Percentiles rank a stretch among this genome's conserved stretches.
Evolutionary conservation across 345 rosid species (phyloP).

Genomic region (Cochlearia excelsa): DNA sequence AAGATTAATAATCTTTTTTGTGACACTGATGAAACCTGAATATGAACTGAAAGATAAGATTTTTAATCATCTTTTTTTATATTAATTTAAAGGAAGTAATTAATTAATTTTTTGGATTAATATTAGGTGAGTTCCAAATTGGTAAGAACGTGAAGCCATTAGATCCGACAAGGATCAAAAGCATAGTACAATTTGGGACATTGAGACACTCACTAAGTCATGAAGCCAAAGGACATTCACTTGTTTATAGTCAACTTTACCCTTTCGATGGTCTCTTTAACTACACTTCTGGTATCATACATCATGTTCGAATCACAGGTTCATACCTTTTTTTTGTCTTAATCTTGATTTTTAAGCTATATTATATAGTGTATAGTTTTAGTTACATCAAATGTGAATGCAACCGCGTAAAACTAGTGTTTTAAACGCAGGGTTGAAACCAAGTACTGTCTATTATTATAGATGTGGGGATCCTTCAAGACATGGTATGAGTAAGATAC

Average conservation of each 20-base stretch:
- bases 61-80: neutral
- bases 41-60: neutral
- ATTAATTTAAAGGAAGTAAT: neutral
- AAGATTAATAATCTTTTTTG: slow-evolving; percentile 14
- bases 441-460: slow-evolving; percentile 62
- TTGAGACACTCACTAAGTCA: slow-evolving; percentile 34
- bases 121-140: slow-evolving; percentile 71
- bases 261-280: slow-evolving; percentile 80
- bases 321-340: neutral
- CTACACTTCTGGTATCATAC: slow-evolving; percentile 89
- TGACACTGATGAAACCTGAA: neutral
- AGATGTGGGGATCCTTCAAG: slow-evolving; percentile 85
- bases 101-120: neutral
- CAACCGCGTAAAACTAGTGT: neutral
- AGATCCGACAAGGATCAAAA: slow-evolving; percentile 54
- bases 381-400: neutral
- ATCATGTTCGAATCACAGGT: slow-evolving; percentile 89
- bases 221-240: slow-evolving; percentile 57
- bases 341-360: slow-evolving; percentile 1
- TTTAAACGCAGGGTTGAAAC: slow-evolving; percentile 55
- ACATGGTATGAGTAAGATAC: slow-evolving; percentile 51
- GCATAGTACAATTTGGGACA: slow-evolving; percentile 61
- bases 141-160: slow-evolving; percentile 59
- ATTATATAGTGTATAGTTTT: too few relatives aligned
- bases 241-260: slow-evolving; percentile 77